Base-by-base conservation (phyloP, 2,329 filamentous ascomycete species). In the Aspergillus phoenicis region DNA sequence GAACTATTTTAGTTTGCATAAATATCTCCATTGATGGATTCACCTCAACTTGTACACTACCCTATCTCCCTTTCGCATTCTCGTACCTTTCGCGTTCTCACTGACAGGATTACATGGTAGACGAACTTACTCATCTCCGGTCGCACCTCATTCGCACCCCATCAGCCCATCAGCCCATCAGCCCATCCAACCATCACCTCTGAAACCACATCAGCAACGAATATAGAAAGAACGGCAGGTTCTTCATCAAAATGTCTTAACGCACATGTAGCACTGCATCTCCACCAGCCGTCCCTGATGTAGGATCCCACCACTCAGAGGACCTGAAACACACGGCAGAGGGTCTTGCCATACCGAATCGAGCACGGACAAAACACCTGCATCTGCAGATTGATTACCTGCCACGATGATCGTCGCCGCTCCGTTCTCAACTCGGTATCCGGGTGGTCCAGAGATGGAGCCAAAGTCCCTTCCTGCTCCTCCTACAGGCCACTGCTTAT, bases 281-380 rank as follows among this genome's bases (percentile, higher is more conserved):
- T 11, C 41, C 13, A 13, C 33, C 41, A 13, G 39, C 41, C 0
- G 20, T 24, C 41, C 41, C 41, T 45, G 41, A 24, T 1, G 8
- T 2, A 13, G 13, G 8, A 24, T 24, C 11, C 10, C 5, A 22
- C 41, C 41, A 45, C 20, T 45, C 41, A 20, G 20, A 45, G 6
- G 10, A 20, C 10, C 41, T 45, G 41, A 45, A 45, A 45, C 41
- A 45, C 39, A 45, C 59, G n/a, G 26, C 47, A 30, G 24, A 36
- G 45, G 45, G 45, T 24, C 24, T 49, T 26, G 28, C 53, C 39
- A 56, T 62, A 41, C 60, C 64, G n/a, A 26, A 64, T 64, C 13
- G 41, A 56, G 60, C 63, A 65, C 62, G 63, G 64, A 64, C 56
- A 57, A 65, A 60, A 59, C 62, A 13, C 51, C 59, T 60, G 36